Percentiles rank a stretch among this genome's conserved stretches.
These are phyloP conservation scores for Eutrema heterophyllum DNA, from an alignment of 345 rosid species.

Conservation along the genomic window DNA sequence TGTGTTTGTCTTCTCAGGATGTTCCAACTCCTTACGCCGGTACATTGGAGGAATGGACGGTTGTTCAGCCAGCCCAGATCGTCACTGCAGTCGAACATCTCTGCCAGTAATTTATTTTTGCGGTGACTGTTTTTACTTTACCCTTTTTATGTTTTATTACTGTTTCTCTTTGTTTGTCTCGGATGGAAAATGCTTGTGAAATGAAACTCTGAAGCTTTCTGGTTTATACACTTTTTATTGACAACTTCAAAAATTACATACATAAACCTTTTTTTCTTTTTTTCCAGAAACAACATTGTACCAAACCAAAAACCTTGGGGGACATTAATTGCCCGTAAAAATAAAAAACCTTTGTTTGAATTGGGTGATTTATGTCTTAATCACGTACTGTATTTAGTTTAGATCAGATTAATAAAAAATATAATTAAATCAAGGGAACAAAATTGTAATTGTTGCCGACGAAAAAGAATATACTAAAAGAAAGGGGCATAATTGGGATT, in stretches of 20 bases:
- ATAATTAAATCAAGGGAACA: no score
- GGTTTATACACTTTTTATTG: neutral
- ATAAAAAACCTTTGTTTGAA: no score
- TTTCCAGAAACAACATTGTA: neutral
- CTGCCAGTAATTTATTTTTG: constrained; percentile 44
- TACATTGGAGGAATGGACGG: constrained; percentile 86
- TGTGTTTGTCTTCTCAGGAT: constrained; percentile 88
- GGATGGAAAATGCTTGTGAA: neutral
- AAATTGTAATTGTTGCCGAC: constrained; percentile 10
- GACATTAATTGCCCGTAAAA: neutral
- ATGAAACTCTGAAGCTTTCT: neutral
- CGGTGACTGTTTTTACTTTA: constrained; percentile 6
- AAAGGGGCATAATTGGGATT: constrained; percentile 8
- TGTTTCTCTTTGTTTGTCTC: neutral
- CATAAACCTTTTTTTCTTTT: neutral
- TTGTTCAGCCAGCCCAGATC: constrained; percentile 89
- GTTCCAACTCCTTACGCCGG: constrained; percentile 94
- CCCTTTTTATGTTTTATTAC: neutral
- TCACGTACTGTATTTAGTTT: no score
- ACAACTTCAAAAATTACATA: neutral
- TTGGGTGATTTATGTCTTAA: neutral
- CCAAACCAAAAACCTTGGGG: neutral
- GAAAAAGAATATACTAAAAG: constrained; percentile 5
- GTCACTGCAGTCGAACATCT: constrained; percentile 87
- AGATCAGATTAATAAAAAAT: no score